Evolutionary conservation across 805 yeast species (phyloP).

Genomic region (Blastobotrys mokoenaii): DNA sequence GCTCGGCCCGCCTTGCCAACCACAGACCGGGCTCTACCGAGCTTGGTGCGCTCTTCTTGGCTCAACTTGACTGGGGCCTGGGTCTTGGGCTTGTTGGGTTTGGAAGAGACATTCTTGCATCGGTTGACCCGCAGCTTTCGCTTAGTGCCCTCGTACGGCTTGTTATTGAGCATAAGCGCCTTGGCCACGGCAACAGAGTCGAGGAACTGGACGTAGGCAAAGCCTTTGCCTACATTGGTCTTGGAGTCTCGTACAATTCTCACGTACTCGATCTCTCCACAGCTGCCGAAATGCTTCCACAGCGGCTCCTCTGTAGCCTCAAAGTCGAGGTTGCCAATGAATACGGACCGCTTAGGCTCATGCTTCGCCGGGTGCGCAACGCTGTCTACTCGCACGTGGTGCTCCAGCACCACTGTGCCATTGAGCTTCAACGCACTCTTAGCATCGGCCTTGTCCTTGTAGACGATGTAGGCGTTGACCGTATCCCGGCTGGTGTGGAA

Average conservation of each 20-base stretch:
- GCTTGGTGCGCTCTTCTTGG: constrained; percentile 62
- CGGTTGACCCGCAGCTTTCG: constrained; percentile 74
- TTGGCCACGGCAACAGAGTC: constrained; percentile 60
- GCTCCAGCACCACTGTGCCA: constrained; percentile 56
- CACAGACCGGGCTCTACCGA: constrained; percentile 71
- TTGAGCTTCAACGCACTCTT: constrained; percentile 45
- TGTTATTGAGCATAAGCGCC: constrained; percentile 70
- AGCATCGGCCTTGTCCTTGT: constrained; percentile 40
- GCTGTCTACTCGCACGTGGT: constrained; percentile 85
- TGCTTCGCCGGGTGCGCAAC: constrained; percentile 86
- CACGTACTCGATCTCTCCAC: constrained; percentile 77
- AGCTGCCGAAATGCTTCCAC: constrained; percentile 66
- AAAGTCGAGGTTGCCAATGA: constrained; percentile 90
- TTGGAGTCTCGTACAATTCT: constrained; percentile 86
- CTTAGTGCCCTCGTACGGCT: constrained; percentile 37
- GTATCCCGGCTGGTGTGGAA: constrained; percentile 72
- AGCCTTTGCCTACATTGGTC: constrained; percentile 94
- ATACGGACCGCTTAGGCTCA: constrained; percentile 74
- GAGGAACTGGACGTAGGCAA: constrained; percentile 88
- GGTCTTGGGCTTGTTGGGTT: constrained; percentile 18
- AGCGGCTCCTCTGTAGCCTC: constrained; percentile 85
- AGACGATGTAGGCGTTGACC: constrained; percentile 84
- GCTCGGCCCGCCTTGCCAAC: constrained; percentile 76
- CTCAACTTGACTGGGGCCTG: constrained; percentile 33
- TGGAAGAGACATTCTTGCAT: constrained; percentile 37